Evolutionary conservation across 1,284 basidiomycete genomes (phyloP).

Genomic region (Lentinula novae-zelandiae): DNA sequence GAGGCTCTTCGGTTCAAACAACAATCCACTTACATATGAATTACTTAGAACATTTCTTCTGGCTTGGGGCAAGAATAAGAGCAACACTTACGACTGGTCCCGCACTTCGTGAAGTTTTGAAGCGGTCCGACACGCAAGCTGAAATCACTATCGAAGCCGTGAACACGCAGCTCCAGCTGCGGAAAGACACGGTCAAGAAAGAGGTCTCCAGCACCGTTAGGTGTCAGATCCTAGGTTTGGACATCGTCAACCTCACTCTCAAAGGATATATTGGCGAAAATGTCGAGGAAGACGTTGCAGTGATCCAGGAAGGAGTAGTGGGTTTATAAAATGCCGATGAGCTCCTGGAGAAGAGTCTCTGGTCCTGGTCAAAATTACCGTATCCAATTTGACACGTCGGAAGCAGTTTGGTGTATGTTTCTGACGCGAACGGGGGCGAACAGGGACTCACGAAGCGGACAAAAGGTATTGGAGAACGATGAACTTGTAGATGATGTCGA

Average conservation of each 20-base stretch:
- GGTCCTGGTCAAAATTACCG: slow-evolving; percentile 6
- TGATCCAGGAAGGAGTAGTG: not conserved
- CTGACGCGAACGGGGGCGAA: not conserved
- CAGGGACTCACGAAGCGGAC: not conserved
- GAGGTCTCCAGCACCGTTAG: not conserved
- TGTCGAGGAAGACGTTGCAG: not conserved
- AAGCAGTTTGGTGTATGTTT: not conserved
- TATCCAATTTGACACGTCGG: slow-evolving; percentile 2
- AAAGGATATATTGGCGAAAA: not conserved
- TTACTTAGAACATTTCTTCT: not conserved
- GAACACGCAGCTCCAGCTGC: not conserved
- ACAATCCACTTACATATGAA: not conserved
- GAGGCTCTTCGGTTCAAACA: not conserved
- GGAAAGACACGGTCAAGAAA: not conserved
- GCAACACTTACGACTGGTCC: not conserved
- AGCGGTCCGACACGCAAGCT: not conserved
- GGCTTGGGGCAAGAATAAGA: not conserved
- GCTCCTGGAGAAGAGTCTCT: not conserved
- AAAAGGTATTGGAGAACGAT: not conserved
- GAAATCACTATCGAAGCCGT: not conserved
- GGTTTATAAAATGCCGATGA: not conserved
- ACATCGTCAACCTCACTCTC: not conserved
- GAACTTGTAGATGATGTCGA: slow-evolving; percentile 12
- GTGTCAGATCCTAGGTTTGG: not conserved
- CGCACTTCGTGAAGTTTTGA: not conserved